Conservation (phyloP, 139 green algal genomes). For the Chlorella sp. region DNA sequence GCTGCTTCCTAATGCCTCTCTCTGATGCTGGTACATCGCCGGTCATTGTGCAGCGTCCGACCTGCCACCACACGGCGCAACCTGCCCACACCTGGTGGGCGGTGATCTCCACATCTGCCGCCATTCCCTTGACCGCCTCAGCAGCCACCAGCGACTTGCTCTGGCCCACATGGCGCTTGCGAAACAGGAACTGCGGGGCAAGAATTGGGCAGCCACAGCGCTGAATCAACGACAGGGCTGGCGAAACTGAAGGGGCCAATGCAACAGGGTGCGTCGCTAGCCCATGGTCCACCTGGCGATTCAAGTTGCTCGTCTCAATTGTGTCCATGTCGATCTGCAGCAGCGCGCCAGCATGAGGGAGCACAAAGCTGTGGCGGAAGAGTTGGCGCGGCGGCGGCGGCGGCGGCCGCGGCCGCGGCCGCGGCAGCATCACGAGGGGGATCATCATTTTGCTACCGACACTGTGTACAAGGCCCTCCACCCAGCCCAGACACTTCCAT, state of each 20-base stretch:
- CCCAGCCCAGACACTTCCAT: no score
- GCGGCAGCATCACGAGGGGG: background rate
- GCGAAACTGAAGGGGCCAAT: no score
- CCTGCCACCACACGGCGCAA: no score
- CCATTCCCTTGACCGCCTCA: conserved; percentile 75
- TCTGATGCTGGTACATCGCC: no score
- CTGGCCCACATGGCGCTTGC: conserved; percentile 92
- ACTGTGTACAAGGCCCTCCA: no score
- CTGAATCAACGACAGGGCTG: no score
- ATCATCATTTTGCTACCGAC: no score
- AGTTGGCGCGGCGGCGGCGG: background rate
- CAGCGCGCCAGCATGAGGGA: background rate
- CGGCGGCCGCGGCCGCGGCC: background rate
- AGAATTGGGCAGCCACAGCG: background rate
- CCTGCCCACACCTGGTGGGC: conserved; percentile 74
- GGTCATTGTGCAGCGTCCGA: no score
- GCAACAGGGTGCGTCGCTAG: no score
- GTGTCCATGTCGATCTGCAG: conserved; percentile 98
- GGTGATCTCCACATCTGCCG: conserved; percentile 68
- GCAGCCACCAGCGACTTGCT: conserved; percentile 94
- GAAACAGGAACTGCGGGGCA: conserved; percentile 94
- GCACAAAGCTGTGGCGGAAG: background rate
- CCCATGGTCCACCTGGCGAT: conserved; percentile 59
- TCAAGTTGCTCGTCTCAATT: conserved; percentile 99
- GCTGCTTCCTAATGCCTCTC: background rate